phyloP scores from a whole-genome alignment of 768 basidiomycete species.

The Russula ochroleuca region DNA sequence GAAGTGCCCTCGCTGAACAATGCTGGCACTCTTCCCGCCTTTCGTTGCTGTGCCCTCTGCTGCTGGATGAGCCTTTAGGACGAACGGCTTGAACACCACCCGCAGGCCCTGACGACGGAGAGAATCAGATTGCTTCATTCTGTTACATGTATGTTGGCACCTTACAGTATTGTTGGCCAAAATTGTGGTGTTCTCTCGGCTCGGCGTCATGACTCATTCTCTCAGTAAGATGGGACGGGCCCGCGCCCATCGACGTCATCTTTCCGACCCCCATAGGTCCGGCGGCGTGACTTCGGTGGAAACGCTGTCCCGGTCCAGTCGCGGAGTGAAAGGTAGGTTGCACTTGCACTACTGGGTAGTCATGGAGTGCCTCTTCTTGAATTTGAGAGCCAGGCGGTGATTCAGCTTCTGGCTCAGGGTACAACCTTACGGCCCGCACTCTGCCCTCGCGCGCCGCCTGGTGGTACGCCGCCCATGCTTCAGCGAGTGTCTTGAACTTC shows the following conservation, averaged over 20 bases:
- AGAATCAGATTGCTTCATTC: neutral
- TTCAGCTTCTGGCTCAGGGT: neutral
- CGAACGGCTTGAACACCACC: neutral
- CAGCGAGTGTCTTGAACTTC: conserved; percentile 10
- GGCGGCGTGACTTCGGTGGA: neutral
- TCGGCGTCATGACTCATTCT: neutral
- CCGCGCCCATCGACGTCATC: neutral
- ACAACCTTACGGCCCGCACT: neutral
- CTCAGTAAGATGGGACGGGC: neutral
- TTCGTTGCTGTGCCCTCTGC: neutral
- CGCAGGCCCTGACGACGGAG: neutral
- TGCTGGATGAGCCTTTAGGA: neutral
- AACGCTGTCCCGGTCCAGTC: neutral
- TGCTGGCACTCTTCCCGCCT: neutral
- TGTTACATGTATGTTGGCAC: neutral
- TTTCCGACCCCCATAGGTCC: too few species aligned
- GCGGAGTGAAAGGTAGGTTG: neutral
- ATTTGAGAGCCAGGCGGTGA: neutral
- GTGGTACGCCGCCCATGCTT: conserved; percentile 13
- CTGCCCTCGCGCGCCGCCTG: conserved; percentile 2
- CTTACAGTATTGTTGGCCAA: neutral
- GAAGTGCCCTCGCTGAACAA: too few species aligned
- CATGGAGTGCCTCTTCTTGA: neutral
- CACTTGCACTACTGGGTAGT: too few species aligned
- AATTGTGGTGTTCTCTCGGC: too few species aligned